Base-by-base conservation (phyloP, 2,329 filamentous ascomycete genomes). In the Cercospora berteroae region DNA sequence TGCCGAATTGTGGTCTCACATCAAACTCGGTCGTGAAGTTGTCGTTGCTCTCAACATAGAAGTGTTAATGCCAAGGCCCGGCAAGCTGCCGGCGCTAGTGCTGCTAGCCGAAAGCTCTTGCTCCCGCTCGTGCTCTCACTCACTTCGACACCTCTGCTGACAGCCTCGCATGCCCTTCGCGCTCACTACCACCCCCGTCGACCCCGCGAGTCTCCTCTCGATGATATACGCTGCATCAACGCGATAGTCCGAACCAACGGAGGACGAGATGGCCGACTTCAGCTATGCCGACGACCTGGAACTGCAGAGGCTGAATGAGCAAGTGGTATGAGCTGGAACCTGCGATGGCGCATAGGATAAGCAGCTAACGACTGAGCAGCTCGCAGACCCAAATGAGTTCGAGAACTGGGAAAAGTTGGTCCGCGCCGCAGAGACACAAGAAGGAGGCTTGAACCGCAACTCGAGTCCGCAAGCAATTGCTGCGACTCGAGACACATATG, bases 341-440 rank as follows among this genome's bases (percentile, higher is more conserved):
- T 36, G 42, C 42, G 36, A 27, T 23, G 23, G 50, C 18, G 23
- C 18, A 31, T 55, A 20, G 23, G n/a, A 58, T 16, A 50, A 5
- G n/a, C 13, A 33, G 48, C 64, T 68, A 66, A 69, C 60, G 4
- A n/a, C 6, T 4, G 10, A 29, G 42, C 73, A 89, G 87, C 73
- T 83, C 62, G 85, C 86, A 67, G 92, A 97, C 72, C 87, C 92
- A 12, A 95, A 99, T 79, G 94, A 92, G 77, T 98, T 97, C 76
- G 94, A 97, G 74, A 87, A 87, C 69, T 99, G 95, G 95, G 94
- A 98, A 81, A 94, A 93, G 79, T 87, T 98, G 65, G 89, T 97
- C 72, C 89, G 89, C 74, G 89, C 90, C 60, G 92, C 90, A 72
- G 93, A 97, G 79, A 85, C 85, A 60, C 89, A 97, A 70, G 95